These are phyloP conservation scores for Rhodotorula mucilaginosa DNA, from an alignment of 1,284 basidiomycete species.

Conservation along the genomic window DNA sequence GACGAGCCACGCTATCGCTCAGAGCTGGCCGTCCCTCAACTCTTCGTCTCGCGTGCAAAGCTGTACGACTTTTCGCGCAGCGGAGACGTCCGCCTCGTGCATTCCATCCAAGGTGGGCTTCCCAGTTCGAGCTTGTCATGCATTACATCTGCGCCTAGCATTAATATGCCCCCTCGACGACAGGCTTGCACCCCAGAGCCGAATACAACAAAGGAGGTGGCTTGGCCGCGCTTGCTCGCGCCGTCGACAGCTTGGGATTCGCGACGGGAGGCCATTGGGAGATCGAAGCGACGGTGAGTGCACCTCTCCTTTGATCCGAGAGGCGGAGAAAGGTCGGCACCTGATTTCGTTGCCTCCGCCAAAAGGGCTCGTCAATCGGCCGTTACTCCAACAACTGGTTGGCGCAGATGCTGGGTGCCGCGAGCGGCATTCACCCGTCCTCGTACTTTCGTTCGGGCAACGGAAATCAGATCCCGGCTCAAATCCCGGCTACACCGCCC, in stretches of 20 bases:
- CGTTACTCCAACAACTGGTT: slow-evolving; percentile 29
- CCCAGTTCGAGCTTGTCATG: background rate
- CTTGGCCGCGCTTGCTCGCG: slow-evolving; percentile 21
- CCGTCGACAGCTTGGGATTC: slow-evolving; percentile 22
- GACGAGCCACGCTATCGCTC: background rate
- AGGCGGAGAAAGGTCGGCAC: background rate
- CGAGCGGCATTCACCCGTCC: slow-evolving; percentile 16
- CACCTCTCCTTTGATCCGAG: background rate
- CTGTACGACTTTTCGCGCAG: slow-evolving; percentile 29
- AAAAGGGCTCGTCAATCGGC: slow-evolving; percentile 34
- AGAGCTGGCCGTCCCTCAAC: slow-evolving; percentile 20
- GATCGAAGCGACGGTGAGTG: slow-evolving; percentile 29
- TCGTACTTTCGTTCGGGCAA: slow-evolving; percentile 17
- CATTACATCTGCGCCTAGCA: background rate
- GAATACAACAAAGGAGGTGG: slow-evolving; percentile 28
- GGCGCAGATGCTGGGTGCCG: slow-evolving; percentile 25
- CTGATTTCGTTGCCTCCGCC: too few relatives aligned
- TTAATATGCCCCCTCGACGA: too few relatives aligned
- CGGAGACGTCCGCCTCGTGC: slow-evolving; percentile 19
- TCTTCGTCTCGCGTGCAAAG: background rate
- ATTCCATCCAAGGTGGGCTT: slow-evolving; percentile 27
- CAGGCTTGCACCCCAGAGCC: background rate
- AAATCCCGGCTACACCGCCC: background rate
- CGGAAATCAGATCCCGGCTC: background rate
- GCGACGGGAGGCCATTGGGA: slow-evolving; percentile 23